Evolutionary conservation across 257 asterid species (phyloP).

Genomic region (Salvia splendens): DNA sequence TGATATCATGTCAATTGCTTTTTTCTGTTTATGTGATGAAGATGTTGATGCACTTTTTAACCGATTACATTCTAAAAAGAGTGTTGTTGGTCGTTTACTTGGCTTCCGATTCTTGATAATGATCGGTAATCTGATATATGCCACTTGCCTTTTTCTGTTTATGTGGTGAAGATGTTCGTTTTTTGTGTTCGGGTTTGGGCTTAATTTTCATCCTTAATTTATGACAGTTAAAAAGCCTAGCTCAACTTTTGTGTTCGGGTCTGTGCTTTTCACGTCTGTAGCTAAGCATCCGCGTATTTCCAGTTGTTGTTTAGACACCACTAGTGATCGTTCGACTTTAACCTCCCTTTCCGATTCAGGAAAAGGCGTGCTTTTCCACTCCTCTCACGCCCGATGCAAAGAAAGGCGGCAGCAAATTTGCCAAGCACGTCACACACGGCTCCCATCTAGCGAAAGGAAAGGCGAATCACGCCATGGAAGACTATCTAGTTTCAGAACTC

Average conservation of each 20-base stretch:
- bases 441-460: conserved; percentile 72
- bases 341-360: conserved; percentile 43
- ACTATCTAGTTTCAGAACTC: conserved; percentile 71
- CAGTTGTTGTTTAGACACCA: not conserved
- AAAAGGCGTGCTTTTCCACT: conserved; percentile 58
- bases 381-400: conserved; percentile 64
- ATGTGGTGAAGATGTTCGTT: too few species aligned
- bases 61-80: not conserved
- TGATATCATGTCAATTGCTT: too few species aligned
- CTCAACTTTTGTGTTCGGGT: too few species aligned
- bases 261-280: too few species aligned
- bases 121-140: not conserved
- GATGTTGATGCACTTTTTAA: too few species aligned
- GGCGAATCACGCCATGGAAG: conserved; percentile 85
- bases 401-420: conserved; percentile 50
- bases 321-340: not conserved
- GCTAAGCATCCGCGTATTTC: not conserved
- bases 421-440: conserved; percentile 66
- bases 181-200: too few species aligned
- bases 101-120: conserved; percentile 11
- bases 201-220: too few species aligned
- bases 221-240: too few species aligned
- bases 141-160: too few species aligned
- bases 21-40: too few species aligned
- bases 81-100: not conserved